Evolutionary conservation across 352 stramenopile species (phyloP).

Genomic region (Globisporangium okanoganense): DNA sequence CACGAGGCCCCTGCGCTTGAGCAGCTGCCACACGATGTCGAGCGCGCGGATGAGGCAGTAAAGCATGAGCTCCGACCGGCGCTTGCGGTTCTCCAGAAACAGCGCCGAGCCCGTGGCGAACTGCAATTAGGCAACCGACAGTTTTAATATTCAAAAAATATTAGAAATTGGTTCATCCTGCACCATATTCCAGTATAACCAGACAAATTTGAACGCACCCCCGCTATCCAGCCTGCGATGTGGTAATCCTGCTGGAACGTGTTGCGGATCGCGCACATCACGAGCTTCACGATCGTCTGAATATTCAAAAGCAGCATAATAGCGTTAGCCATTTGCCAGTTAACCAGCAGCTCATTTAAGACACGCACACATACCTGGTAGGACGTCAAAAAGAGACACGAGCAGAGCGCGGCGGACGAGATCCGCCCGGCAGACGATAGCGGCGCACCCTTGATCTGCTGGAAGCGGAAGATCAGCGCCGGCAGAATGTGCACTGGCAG

Average conservation of each 20-base stretch:
- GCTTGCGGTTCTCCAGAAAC: slow-evolving; percentile 80
- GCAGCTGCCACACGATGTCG: slow-evolving; percentile 78
- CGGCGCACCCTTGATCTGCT: slow-evolving; percentile 47
- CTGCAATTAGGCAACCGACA: slow-evolving; percentile 19
- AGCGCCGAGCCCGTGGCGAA: slow-evolving; percentile 51
- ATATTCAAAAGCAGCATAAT: neutral
- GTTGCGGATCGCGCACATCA: slow-evolving; percentile 72
- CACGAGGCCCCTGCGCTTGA: slow-evolving; percentile 62
- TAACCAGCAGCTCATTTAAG: neutral
- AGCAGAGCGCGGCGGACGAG: slow-evolving; percentile 67
- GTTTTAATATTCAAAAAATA: neutral
- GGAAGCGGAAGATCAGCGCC: slow-evolving; percentile 70
- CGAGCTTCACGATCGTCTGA: slow-evolving; percentile 68
- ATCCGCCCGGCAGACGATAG: slow-evolving; percentile 43
- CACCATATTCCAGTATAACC: neutral
- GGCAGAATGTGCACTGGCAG: slow-evolving; percentile 77
- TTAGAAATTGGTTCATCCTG: neutral
- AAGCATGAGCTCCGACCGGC: slow-evolving; percentile 81
- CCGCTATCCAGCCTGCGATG: slow-evolving; percentile 38
- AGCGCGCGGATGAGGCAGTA: slow-evolving; percentile 75
- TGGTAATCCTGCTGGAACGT: slow-evolving; percentile 61
- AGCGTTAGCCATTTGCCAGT: neutral
- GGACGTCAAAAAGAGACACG: slow-evolving; percentile 77
- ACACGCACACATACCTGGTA: slow-evolving; percentile 47
- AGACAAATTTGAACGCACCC: slow-evolving; percentile 33